Evolutionary conservation across 495 filamentous ascomycete genomes (phyloP).

Genomic region (Bacidia rubella): DNA sequence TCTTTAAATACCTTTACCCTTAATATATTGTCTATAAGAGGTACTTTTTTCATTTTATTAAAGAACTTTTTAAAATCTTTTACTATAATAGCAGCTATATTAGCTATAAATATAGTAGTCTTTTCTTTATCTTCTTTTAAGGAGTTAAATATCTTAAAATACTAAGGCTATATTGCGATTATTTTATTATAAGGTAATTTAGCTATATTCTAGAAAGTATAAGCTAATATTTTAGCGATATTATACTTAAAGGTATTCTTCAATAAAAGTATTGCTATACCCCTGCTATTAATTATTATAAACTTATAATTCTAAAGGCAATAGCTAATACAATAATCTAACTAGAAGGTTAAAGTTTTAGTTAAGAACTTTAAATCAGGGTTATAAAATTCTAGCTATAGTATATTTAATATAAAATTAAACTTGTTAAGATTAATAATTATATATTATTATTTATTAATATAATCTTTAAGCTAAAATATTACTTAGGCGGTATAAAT

Average conservation of each 20-base stretch:
- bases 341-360: not conserved
- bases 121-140: not conserved
- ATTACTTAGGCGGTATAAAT: conserved; percentile 2
- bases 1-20: not conserved
- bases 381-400: not conserved
- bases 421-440: not conserved
- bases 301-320: not conserved
- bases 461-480: not conserved
- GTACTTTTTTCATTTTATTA: not conserved
- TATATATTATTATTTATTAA: conserved; percentile 4
- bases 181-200: not conserved
- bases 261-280: not conserved
- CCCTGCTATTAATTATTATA: not conserved
- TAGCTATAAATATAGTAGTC: not conserved
- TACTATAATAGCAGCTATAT: not conserved
- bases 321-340: not conserved
- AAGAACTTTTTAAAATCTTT: not conserved
- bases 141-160: not conserved
- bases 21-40: not conserved
- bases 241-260: not conserved
- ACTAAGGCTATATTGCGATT: not conserved
- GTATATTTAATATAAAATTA: not conserved
- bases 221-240: conserved; percentile 2
- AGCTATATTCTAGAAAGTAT: not conserved
- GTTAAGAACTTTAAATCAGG: not conserved